These are phyloP conservation scores for Phylloporus rhodoxanthus DNA, from an alignment of 768 basidiomycete species.

Conservation along the genomic window DNA sequence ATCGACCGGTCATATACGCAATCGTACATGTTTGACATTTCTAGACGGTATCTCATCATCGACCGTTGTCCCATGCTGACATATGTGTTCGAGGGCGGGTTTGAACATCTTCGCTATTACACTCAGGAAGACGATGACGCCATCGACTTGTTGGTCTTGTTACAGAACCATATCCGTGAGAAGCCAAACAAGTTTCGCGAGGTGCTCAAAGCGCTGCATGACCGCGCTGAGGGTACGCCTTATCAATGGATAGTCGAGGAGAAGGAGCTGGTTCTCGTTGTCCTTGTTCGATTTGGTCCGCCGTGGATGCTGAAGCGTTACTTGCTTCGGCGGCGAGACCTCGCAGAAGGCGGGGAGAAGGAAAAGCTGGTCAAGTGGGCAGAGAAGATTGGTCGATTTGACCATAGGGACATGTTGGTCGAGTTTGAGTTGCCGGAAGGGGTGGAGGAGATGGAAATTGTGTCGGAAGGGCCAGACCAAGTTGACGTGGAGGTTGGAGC, in stretches of 20 bases:
- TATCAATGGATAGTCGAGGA: conserved; percentile 25
- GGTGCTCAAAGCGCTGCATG: conserved; percentile 24
- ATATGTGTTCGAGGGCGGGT: conserved; percentile 25
- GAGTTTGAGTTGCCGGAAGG: conserved; percentile 13
- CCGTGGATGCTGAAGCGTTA: conserved; percentile 28
- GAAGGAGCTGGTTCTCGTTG: conserved; percentile 18
- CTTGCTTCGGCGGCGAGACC: conserved; percentile 19
- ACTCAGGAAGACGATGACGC: conserved; percentile 23
- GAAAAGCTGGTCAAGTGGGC: conserved; percentile 11
- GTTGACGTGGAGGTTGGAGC: neutral
- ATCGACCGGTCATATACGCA: conserved; percentile 20
- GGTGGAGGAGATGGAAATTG: conserved; percentile 5
- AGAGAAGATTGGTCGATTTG: conserved; percentile 19
- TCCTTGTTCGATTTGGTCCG: conserved; percentile 18
- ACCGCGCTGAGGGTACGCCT: conserved; percentile 16
- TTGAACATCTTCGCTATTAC: conserved; percentile 25
- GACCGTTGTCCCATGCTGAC: conserved; percentile 24
- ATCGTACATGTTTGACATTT: conserved; percentile 24
- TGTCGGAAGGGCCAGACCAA: neutral
- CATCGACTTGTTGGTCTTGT: conserved; percentile 17
- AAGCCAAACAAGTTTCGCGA: conserved; percentile 18
- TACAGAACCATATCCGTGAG: conserved; percentile 19
- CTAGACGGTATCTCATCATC: conserved; percentile 21
- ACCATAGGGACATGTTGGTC: conserved; percentile 19
- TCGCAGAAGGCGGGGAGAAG: conserved; percentile 13